Base-by-base conservation (phyloP, 1,284 basidiomycete species). In the Austroboletus rostrupii region DNA sequence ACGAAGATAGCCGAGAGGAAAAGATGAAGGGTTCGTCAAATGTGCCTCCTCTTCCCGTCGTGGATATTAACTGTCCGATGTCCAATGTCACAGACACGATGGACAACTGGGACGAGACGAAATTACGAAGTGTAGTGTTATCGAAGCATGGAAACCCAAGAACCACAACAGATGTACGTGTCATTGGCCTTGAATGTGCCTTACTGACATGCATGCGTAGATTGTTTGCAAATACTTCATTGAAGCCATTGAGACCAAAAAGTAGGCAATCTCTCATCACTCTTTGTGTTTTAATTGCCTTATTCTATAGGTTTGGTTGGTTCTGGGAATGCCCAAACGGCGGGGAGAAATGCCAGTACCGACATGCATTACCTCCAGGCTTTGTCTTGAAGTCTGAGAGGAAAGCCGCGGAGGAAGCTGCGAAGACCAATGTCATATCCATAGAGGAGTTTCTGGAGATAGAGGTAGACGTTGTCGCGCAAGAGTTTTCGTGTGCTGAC, bases 191-290 rank as follows among this genome's bases (percentile, higher is more conserved):
- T 45, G 16, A 44, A 28, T 47, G 42, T 16, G 31, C 28, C 35
- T 47, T 39, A 41, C 35, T 59, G 53, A 41, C 39, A 17, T 44
- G 35, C 35, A 28, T 45, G 17, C 47, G 16, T 58, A 92, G 92
- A 97, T 97, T 63, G 95, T 98, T 10, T 98, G 96, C 85, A 98
- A 96, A 72, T 86, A 76, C 73, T 99, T 99, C 66, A 89, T 99
- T 57, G 87, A 97, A 65, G 97, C 96, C 23, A 97, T 99, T 65
- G 97, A 99, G 69, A 79, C 80, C 12, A 85, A 92, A 66, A 93
- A 92, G 80, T 94, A 75, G 52, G 77, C 72, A 65, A 60, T 66
- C 49, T 61, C 33, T 31, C 17, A 13, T 11, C 17, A 35, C 4
- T 14, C n/a, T 3, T 4, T 32, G 3, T 28, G 32, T 26, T 3